These are phyloP conservation scores for Graphilbum ipis-grandicollis DNA, from an alignment of 2,329 filamentous ascomycete genomes.

Conservation along the genomic window DNA sequence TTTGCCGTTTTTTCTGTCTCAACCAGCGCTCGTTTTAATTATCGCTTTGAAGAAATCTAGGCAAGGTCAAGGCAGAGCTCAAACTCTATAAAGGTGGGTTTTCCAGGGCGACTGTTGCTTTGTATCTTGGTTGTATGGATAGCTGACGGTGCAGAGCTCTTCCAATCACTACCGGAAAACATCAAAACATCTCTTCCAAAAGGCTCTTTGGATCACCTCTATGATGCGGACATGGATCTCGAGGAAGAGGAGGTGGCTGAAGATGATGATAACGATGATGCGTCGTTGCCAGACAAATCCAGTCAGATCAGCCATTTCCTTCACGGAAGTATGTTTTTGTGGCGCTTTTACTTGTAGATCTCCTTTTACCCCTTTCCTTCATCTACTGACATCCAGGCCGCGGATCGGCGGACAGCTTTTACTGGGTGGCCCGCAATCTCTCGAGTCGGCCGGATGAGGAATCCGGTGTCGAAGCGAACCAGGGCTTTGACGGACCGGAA, in stretches of 20 bases:
- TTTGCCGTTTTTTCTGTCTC: not conserved
- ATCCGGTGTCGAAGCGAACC: slow-evolving; percentile 14
- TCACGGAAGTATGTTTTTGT: slow-evolving; percentile 3
- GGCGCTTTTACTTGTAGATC: too few relatives aligned
- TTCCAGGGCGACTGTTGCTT: not conserved
- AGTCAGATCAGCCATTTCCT: slow-evolving; percentile 17
- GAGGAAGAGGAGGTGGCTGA: slow-evolving; percentile 9
- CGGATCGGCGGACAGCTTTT: slow-evolving; percentile 20
- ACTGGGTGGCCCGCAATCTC: slow-evolving; percentile 18
- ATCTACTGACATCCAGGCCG: slow-evolving; percentile 13
- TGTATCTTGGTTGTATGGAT: not conserved
- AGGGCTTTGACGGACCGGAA: slow-evolving; percentile 17
- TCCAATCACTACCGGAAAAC: not conserved
- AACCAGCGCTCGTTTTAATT: too few relatives aligned
- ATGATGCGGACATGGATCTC: not conserved
- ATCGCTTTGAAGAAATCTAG: too few relatives aligned
- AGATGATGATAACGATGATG: slow-evolving; percentile 16
- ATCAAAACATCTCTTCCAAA: not conserved
- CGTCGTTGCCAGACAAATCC: slow-evolving; percentile 17
- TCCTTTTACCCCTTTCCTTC: slow-evolving; percentile 8
- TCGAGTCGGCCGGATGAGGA: slow-evolving; percentile 14
- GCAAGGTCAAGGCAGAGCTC: not conserved
- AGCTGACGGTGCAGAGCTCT: not conserved
- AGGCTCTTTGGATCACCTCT: not conserved
- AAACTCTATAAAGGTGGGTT: not conserved